Evolutionary conservation across 2,329 filamentous ascomycete genomes (phyloP).

Genomic region (Pseudofabraea citricarpa): DNA sequence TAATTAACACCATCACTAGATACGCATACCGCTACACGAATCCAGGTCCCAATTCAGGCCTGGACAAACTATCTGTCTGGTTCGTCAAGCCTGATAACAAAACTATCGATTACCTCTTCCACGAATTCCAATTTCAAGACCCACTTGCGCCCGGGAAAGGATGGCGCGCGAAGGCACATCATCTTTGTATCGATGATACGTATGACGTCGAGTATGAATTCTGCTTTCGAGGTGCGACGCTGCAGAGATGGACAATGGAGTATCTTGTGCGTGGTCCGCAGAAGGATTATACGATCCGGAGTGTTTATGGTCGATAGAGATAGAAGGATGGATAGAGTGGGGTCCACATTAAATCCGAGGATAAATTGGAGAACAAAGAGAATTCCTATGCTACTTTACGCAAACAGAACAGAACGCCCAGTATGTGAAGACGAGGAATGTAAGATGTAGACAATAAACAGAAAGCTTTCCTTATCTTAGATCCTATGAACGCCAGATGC

Average conservation of each 20-base stretch:
- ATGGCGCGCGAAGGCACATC: conserved; percentile 62
- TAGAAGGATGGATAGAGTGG: too few relatives aligned
- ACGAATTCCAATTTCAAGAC: conserved; percentile 59
- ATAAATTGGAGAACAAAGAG: too few relatives aligned
- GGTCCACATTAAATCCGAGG: too few relatives aligned
- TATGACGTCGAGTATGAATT: conserved; percentile 70
- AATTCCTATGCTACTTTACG: too few relatives aligned
- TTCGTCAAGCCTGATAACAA: conserved; percentile 60
- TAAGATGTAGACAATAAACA: too few relatives aligned
- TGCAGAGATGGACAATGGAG: conserved; percentile 53
- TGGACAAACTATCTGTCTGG: conserved; percentile 65
- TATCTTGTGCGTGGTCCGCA: conserved; percentile 67
- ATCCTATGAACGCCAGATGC: too few relatives aligned
- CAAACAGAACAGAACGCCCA: too few relatives aligned
- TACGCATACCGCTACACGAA: conserved; percentile 72
- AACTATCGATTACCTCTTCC: conserved; percentile 69
- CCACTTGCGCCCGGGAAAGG: conserved; percentile 21
- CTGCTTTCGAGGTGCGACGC: conserved; percentile 49
- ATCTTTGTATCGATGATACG: conserved; percentile 67
- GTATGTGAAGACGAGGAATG: too few relatives aligned
- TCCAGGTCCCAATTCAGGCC: conserved; percentile 11
- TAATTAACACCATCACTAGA: conserved; percentile 46
- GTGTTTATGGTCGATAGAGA: conserved; percentile 41
- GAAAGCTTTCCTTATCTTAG: too few relatives aligned
- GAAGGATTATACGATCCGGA: conserved; percentile 65